Evolutionary conservation across 73 alveolate species (phyloP), one percentile per base, ranked within the genome.

Genomic region (Loxodes magnus): DNA sequence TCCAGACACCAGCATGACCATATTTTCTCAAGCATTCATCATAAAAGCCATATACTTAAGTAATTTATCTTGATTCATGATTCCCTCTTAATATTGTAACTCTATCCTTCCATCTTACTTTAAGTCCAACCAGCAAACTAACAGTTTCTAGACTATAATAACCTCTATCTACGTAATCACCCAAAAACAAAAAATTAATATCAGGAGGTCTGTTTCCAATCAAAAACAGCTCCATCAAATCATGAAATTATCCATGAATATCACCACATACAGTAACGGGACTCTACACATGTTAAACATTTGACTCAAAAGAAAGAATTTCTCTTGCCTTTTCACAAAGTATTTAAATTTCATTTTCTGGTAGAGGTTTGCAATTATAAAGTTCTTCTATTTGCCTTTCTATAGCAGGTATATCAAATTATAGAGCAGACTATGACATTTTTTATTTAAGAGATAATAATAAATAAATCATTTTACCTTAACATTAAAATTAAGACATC

Each of bases 211-310:
- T 38, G 22, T 80, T 80, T 30, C 91, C 92, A 28, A 72, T 79
- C 57, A 69, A 57, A 62, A 88, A 88, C 31, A 88, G 68, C 51
- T 79, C 93, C 76, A 51, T 79, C 43, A 88, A 63, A 50, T 84
- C 97, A 68, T 79, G 86, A 71, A 79, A 84, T 62, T 84, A 82
- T 19, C 97, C 97, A 64, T 84, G 96, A 28, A 88, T 77, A 64
- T 88, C 97, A 20, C 97, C 97, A 44, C 94, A 81, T 21, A 85
- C 71, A 5, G 96, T 85, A 24, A 87, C 92, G 6, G 97, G 97
- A 37, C 72, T 49, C 42, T 57, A 57, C 4, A 87, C 94, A 20
- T 68, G 64, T 51, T 74, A 57, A 34, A 67, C 72, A 80, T 85
- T 79, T 21, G 83, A 28, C 54, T 88, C 83, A 61, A 83, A 83